Evolutionary conservation across 306 rosid species (phyloP), one percentile per base, ranked within the genome.

Genomic region (Lathyrus tuberosus): DNA sequence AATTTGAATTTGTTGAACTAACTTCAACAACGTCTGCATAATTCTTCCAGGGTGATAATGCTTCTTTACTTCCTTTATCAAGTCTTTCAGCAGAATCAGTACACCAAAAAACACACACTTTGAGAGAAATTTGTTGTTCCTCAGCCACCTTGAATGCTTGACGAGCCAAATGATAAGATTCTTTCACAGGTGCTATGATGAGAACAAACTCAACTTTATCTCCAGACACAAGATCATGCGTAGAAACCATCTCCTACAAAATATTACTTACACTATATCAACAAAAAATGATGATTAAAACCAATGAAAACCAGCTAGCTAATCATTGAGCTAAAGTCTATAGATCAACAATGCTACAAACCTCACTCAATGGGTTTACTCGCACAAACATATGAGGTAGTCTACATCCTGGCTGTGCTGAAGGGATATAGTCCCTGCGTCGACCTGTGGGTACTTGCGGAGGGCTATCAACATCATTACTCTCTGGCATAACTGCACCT

Each of bases 321-420:
- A 64, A 69, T 67, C 10, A 18, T 20, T 52, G 22, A 14, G 62
- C 48, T 17, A 41, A 31, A 14, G 4, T 17, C 59, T 46, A 68
- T 60, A 67, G 43, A 42, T 43, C 35, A 53, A 14, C 28, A 46
- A 38, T 41, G 58, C 69, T 61, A 78, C 80, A 28, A 78, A 91
- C 99, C 97, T 87, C 77, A 67, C 68, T 82, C 8, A 68, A 78
- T 41, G 77, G 56, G 69, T 79, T 76, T 26, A 69, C 67, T 79
- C 77, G 81, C 82, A 94, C 88, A 42, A 84, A 78, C 87, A 91
- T 84, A 82, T 94, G 99, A 14, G 99, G 99, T 16, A 94, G 82
- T 79, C 96, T 85, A 41, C 92, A 89, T 53, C 99, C 97, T 73
- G 99, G 88, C 43, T 71, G 82, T 53, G 92, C 83, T 71, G 88